Percentiles rank a stretch among this genome's conserved stretches.
These are phyloP conservation scores for Asterochloris sp. DNA, from an alignment of 139 green algal species.

Conservation along the genomic window DNA sequence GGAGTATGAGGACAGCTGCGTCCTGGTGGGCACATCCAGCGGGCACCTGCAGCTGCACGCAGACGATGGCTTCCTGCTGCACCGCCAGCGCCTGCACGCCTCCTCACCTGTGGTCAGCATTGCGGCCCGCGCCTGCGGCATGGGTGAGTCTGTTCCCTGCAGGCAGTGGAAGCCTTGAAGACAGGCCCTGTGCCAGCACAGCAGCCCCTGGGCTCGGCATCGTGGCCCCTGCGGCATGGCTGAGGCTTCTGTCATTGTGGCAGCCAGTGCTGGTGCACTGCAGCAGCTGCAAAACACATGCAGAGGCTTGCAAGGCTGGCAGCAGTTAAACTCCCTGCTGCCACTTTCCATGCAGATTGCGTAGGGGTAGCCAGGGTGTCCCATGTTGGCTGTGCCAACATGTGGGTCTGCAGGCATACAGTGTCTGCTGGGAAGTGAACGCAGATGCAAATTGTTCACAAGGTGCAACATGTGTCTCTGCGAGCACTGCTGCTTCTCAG, in stretches of 20 bases:
- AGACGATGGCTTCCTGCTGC: conserved; percentile 32
- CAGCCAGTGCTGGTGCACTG: neutral
- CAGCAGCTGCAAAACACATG: neutral
- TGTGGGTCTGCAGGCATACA: too few relatives aligned
- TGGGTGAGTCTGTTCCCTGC: neutral
- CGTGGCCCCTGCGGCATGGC: neutral
- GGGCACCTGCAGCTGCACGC: conserved; percentile 64
- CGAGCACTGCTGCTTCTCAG: neutral
- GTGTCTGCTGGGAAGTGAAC: too few relatives aligned
- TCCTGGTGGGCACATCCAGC: conserved; percentile 52
- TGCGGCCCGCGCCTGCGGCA: neutral
- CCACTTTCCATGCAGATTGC: too few relatives aligned
- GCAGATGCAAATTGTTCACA: neutral
- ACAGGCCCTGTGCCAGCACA: conserved; percentile 42
- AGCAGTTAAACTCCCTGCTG: too few relatives aligned
- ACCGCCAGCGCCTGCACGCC: conserved; percentile 47
- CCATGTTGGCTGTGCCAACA: too few relatives aligned
- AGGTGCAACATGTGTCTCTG: neutral
- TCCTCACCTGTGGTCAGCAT: neutral
- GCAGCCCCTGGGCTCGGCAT: conserved; percentile 38
- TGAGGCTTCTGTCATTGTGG: neutral
- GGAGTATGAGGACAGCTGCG: conserved; percentile 21
- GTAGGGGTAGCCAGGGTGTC: too few relatives aligned
- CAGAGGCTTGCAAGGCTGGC: neutral
- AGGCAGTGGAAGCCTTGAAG: neutral